A percentile compares a stretch with the other conserved stretches of the same genome.
Conservation (phyloP, 176 grass and related monocot genomes). For the Rhipidocladum racemiflorum region DNA sequence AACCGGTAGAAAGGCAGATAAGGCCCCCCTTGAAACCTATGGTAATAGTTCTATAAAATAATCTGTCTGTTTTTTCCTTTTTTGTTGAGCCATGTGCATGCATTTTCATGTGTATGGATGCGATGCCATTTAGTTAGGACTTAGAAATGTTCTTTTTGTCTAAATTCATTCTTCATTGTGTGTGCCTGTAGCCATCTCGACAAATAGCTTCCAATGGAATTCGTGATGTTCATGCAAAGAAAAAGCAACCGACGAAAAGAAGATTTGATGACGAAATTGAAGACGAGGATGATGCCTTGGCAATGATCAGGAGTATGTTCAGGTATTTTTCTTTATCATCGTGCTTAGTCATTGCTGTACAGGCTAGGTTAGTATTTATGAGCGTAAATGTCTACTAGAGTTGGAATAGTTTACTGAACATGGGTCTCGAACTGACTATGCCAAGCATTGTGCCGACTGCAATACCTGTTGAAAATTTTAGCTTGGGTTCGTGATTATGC, state of each 20-base stretch:
- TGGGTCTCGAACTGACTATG: neutral
- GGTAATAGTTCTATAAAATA: slow-evolving; percentile 37
- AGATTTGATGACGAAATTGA: slow-evolving; percentile 66
- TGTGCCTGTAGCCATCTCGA: slow-evolving; percentile 43
- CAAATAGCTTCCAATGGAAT: slow-evolving; percentile 41
- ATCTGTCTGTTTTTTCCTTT: neutral
- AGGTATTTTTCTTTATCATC: slow-evolving; percentile 37
- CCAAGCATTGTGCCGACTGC: neutral
- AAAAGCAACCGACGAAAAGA: slow-evolving; percentile 41
- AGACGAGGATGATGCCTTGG: slow-evolving; percentile 53
- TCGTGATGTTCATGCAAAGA: slow-evolving; percentile 48
- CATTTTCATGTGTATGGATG: neutral
- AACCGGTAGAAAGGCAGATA: slow-evolving; percentile 38
- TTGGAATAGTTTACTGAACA: neutral
- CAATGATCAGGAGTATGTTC: slow-evolving; percentile 78
- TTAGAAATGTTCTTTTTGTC: neutral
- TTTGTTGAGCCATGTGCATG: neutral
- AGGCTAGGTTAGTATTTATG: neutral
- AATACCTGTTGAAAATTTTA: neutral
- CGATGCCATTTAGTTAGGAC: neutral
- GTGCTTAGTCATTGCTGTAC: neutral
- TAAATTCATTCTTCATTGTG: slow-evolving; percentile 1
- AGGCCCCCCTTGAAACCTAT: slow-evolving; percentile 44
- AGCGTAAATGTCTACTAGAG: neutral
- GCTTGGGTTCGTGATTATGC: neutral